These are phyloP conservation scores for Anthostomella pinea DNA, from an alignment of 2,329 filamentous ascomycete species.

Conservation along the genomic window DNA sequence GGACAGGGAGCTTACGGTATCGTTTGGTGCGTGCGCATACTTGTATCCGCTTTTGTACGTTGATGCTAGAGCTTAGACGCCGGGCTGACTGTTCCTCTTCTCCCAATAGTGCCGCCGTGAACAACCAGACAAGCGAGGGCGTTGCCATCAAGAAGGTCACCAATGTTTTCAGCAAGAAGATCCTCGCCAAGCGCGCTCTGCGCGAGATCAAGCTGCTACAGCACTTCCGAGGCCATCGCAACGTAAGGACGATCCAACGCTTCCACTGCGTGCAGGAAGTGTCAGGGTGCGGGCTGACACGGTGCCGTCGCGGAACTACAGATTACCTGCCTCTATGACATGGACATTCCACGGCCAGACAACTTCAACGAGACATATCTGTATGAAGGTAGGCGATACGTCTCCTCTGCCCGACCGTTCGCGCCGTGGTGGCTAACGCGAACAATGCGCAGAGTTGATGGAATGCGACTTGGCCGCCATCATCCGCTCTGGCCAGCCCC, in stretches of 20 bases:
- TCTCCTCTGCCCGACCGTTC: background rate
- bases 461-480: conserved; percentile 98
- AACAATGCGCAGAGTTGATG: conserved; percentile 74
- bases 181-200: conserved; percentile 94
- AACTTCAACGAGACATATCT: conserved; percentile 99
- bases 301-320: conserved; percentile 41
- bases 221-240: conserved; percentile 90
- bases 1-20: conserved; percentile 98
- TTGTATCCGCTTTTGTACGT: too few species aligned
- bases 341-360: conserved; percentile 96
- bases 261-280: too few species aligned
- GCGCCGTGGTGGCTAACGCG: conserved; percentile 17
- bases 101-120: conserved; percentile 74
- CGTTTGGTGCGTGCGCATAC: conserved; percentile 69
- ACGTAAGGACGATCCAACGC: conserved; percentile 64
- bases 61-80: too few species aligned
- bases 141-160: conserved; percentile 99
- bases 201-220: conserved; percentile 98
- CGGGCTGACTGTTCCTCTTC: conserved; percentile 10
- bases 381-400: conserved; percentile 73
- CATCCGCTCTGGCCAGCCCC: conserved; percentile 91
- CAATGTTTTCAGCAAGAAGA: conserved; percentile 99
- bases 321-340: conserved; percentile 99
- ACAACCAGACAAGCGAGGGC: conserved; percentile 85
- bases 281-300: too few species aligned